Base-by-base conservation (phyloP, 192 early-diverging fungal species). In the Gaertneriomyces semiglobifer region DNA sequence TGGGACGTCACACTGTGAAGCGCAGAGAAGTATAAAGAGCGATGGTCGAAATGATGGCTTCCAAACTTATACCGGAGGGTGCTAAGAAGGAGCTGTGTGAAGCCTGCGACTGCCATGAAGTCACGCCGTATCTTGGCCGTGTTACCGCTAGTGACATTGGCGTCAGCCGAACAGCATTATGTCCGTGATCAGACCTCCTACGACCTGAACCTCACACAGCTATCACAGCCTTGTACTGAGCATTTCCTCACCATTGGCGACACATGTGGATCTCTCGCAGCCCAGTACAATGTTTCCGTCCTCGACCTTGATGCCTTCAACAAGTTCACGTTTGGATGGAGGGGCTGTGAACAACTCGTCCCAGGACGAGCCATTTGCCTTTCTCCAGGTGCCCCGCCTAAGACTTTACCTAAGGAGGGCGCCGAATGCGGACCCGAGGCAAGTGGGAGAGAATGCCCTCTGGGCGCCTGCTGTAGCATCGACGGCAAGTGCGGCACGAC, bases 231-330 rank as follows among this genome's bases (percentile, higher is more conserved):
- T 33, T 33, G 25, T 33, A 33, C 25, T 33, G 25, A 33, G 25
- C 25, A 33, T 33, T 33, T 33, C 25, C 25, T 33, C 25, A 33
- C 25, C 25, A 2, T 33, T 33, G 25, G 25, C 25, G 64, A 66
- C 7, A 44, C 53, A 52, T 66, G 64, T 44, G 33, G 14, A 25
- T n/a, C 14, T 16, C 40, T 66, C 20, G 64, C 64, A 5, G 53
- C 64, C 14, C 20, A 20, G n/a, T 43, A 44, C 20, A 54, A 44
- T 7, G 12, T 66, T 14, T 20, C 39, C 10, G 14, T 45, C 3
- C 19, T 10, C 10, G 33, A 66, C 14, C 38, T 66, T 46, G 64
- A 56, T 5, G 20, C 38, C 53, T 66, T 42, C 54, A 66, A 66
- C 54, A 16, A 56, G 40, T 11, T 10, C 16, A 66, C 64, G 11